Conservation (phyloP, 306 rosid genomes). For the Mucuna pruriens region DNA sequence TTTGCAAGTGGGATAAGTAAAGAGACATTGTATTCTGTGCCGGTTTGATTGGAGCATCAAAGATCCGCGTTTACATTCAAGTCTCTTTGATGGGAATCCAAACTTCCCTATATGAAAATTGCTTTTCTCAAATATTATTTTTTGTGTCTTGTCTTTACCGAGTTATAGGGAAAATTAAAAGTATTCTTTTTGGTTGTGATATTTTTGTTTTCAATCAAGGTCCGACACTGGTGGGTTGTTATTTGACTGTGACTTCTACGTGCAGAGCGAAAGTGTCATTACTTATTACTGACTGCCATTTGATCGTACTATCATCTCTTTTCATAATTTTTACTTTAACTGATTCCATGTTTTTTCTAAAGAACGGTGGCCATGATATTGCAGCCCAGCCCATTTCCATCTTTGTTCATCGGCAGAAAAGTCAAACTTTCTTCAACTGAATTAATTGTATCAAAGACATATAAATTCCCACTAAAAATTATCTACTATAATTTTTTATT, state of each 20-base stretch:
- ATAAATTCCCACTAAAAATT: conserved; percentile 30
- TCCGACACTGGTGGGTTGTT: conserved; percentile 26
- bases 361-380: conserved; percentile 38
- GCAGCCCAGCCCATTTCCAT: conserved; percentile 38
- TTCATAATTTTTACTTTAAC: conserved; percentile 31
- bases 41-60: too few species aligned
- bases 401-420: conserved; percentile 18
- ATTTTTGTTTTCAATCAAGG: conserved; percentile 25
- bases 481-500: too few species aligned
- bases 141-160: neutral
- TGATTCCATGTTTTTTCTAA: conserved; percentile 41
- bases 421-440: conserved; percentile 40
- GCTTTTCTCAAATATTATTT: neutral
- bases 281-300: conserved; percentile 19
- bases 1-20: neutral
- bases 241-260: conserved; percentile 33
- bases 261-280: conserved; percentile 5
- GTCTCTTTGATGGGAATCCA: too few species aligned
- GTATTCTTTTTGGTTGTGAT: neutral
- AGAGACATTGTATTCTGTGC: neutral
- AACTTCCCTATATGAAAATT: neutral
- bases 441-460: conserved; percentile 6
- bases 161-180: neutral
- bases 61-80: too few species aligned
- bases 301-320: conserved; percentile 26